Conservation (phyloP, 805 yeast species). For the Dipodascus geniculatus region DNA sequence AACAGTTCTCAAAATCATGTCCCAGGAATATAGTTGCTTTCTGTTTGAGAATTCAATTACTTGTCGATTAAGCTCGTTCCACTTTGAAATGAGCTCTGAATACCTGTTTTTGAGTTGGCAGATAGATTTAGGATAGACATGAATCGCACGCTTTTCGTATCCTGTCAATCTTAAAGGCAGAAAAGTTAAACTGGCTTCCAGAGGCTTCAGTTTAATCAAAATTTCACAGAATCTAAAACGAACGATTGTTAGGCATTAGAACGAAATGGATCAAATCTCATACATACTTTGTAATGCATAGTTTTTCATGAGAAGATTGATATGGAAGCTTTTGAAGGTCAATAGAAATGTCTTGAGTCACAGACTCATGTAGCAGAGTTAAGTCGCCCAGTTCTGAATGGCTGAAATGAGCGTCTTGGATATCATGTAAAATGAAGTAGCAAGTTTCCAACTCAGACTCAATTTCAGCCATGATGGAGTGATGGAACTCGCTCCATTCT, state of each 20-base stretch:
- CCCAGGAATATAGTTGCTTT: neutral
- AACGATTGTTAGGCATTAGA: neutral
- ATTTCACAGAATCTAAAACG: slow-evolving; percentile 10
- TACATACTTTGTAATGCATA: slow-evolving; percentile 8
- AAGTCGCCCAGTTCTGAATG: neutral
- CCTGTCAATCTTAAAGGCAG: slow-evolving; percentile 16
- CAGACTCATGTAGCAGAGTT: neutral
- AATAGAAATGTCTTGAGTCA: neutral
- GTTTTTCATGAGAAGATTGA: slow-evolving; percentile 3
- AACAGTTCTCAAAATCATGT: neutral
- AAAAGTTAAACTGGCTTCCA: slow-evolving; percentile 15
- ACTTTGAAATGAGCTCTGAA: slow-evolving; percentile 11
- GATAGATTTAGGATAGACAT: slow-evolving; percentile 14
- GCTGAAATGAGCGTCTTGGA: slow-evolving; percentile 9
- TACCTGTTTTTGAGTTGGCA: slow-evolving; percentile 9
- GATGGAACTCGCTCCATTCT: slow-evolving; percentile 20
- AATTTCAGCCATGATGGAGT: slow-evolving; percentile 16
- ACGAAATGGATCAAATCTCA: neutral
- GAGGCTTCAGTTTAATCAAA: slow-evolving; percentile 12
- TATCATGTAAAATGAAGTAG: slow-evolving; percentile 12
- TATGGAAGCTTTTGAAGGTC: slow-evolving; percentile 9
- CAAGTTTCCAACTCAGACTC: slow-evolving; percentile 16
- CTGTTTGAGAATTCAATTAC: neutral
- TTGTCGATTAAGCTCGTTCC: slow-evolving; percentile 5
- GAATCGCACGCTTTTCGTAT: slow-evolving; percentile 11